A percentile compares a stretch with the other conserved stretches of the same genome.
Conservation (phyloP, 176 grass and related monocot genomes). For the Zizania latifolia region DNA sequence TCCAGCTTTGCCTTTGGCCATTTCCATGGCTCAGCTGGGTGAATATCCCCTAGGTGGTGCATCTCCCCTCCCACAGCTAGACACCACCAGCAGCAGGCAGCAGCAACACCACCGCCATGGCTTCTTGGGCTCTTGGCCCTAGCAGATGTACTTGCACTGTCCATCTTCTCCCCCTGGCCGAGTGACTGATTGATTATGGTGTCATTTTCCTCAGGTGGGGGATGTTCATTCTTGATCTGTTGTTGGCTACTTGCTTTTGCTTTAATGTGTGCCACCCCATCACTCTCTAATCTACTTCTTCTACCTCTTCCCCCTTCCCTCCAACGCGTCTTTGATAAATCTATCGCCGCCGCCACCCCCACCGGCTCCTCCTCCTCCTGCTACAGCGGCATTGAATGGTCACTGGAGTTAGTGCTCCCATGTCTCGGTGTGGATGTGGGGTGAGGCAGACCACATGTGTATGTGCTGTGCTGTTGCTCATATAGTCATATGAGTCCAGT, state of each 20-base stretch:
- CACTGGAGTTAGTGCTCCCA: slow-evolving; percentile 44
- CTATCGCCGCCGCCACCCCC: background rate
- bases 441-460: slow-evolving; percentile 32
- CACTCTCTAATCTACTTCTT: slow-evolving; percentile 52
- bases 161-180: background rate
- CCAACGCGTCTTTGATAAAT: slow-evolving; percentile 17
- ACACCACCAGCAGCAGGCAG: background rate
- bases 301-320: background rate
- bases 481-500: slow-evolving; percentile 50
- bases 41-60: background rate
- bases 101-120: slow-evolving; percentile 8
- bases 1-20: background rate
- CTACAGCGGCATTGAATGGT: slow-evolving; percentile 52
- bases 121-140: slow-evolving; percentile 15
- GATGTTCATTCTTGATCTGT: slow-evolving; percentile 45
- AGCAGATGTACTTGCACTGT: slow-evolving; percentile 29
- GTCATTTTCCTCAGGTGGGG: slow-evolving; percentile 46
- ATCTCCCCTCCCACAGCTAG: background rate
- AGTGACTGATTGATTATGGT: background rate
- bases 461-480: slow-evolving; percentile 39
- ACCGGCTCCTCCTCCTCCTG: too few relatives aligned
- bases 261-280: slow-evolving; percentile 29
- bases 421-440: slow-evolving; percentile 39
- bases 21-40: slow-evolving; percentile 12
- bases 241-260: background rate